Evolutionary conservation across 345 rosid genomes (phyloP).

Genomic region (Mallotus nudiflorus): DNA sequence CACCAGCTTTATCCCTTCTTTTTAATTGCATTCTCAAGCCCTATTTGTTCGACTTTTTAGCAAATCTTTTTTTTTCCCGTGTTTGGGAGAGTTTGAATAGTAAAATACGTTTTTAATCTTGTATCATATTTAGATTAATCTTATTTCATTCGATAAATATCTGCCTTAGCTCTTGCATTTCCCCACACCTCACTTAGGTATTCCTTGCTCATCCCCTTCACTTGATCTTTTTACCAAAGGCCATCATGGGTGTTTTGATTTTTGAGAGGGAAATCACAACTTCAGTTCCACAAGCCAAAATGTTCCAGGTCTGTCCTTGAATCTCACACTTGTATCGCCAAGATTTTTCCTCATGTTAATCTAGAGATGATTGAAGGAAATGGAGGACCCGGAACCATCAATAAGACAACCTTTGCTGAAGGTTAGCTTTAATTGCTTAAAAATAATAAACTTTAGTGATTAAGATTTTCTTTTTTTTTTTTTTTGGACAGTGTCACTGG

Average conservation of each 20-base stretch:
- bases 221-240: neutral
- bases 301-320: constrained; percentile 18
- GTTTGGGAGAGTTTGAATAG: too few species aligned
- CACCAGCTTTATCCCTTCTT: too few species aligned
- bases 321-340: constrained; percentile 13
- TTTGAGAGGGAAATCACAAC: neutral
- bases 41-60: too few species aligned
- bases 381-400: constrained; percentile 44
- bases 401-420: constrained; percentile 33
- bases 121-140: too few species aligned
- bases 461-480: too few species aligned
- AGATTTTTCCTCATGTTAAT: constrained; percentile 30
- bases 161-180: neutral
- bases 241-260: neutral
- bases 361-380: constrained; percentile 27
- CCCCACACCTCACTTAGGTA: neutral
- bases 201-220: neutral
- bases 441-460: neutral
- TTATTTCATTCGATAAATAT: neutral
- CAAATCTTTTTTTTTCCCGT: too few species aligned
- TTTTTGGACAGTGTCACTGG: too few species aligned
- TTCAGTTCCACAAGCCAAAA: neutral
- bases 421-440: neutral
- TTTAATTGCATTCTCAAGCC: too few species aligned
- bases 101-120: too few species aligned